Percentiles rank a stretch among this genome's conserved stretches.
Evolutionary conservation across 306 rosid genomes (phyloP).

Genomic region (Rosa chinensis): DNA sequence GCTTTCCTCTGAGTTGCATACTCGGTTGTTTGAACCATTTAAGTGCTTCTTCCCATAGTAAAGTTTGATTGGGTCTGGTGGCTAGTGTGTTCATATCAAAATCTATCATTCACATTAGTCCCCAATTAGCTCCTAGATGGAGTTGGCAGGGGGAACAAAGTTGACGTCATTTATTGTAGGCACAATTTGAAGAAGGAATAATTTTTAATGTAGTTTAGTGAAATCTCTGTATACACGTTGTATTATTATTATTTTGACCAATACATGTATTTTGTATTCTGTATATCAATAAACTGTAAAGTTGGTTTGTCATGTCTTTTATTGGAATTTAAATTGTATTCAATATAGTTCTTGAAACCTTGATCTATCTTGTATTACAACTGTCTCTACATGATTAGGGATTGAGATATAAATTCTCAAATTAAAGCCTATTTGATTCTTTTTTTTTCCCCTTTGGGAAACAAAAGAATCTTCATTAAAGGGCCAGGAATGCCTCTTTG

Average conservation of each 20-base stretch:
- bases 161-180: constrained; percentile 1
- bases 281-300: not conserved
- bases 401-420: no score
- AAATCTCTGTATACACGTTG: not conserved
- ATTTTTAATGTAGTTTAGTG: constrained; percentile 7
- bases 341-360: no score
- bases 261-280: not conserved
- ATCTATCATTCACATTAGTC: not conserved
- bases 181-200: not conserved
- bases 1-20: constrained; percentile 7
- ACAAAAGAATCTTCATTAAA: no score
- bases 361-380: no score
- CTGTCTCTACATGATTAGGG: no score
- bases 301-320: not conserved
- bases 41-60: not conserved
- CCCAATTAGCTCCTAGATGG: not conserved
- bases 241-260: no score
- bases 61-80: not conserved
- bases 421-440: no score
- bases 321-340: not conserved
- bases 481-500: no score
- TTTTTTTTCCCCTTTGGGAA: no score
- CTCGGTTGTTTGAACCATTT: not conserved
- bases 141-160: not conserved
- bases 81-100: not conserved